Base-by-base conservation (phyloP, 768 basidiomycete species). In the Pulveroboletus frians region DNA sequence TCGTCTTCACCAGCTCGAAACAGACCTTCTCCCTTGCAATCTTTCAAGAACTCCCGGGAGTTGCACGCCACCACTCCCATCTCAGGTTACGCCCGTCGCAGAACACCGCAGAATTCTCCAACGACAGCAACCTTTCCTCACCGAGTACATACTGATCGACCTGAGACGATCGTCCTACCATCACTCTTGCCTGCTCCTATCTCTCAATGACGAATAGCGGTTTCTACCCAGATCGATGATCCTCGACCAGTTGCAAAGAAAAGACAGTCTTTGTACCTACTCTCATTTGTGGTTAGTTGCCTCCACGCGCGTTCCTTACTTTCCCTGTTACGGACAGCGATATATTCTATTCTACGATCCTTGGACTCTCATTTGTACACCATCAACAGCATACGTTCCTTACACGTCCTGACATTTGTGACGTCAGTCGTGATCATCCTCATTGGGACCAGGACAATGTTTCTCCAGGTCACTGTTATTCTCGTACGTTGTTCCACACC, bases 401-500 rank as follows among this genome's bases (percentile, higher is more conserved):
- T 53, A 34, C 40, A 32, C 3, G 31, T 39, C 35, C 36, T 43
- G 21, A 50, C 39, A 32, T 47, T 34, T 39, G 34, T 39, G 7
- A 41, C n/a, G 20, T 77, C 71, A 90, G 69, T 91, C 86, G 64
- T 93, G 90, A 51, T 77, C 80, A 35, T 88, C 86, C 64, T 93
- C 91, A 27, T 78, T 76, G 36, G 72, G 62, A 7, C 91, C 91
- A 6, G 90, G 90, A 65, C 91, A 93, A 47, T 81, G 73, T 32
- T 59, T 65, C 34, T 69, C 69, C 72, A 93, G 70, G 43, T 88
- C 85, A 14, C 77, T 76, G 6, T 69, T 64, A 54, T 75, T 72
- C 5, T 77, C 75, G 60, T 92, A 93, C 57, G 81, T 76, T 11
- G 84, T 77, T 11, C 91, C 91, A 62, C 91, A 93, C 87, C 89